Evolutionary conservation across 495 filamentous ascomycete genomes (phyloP), one percentile per base, ranked within the genome.

Genomic region (Darksidea phi): DNA sequence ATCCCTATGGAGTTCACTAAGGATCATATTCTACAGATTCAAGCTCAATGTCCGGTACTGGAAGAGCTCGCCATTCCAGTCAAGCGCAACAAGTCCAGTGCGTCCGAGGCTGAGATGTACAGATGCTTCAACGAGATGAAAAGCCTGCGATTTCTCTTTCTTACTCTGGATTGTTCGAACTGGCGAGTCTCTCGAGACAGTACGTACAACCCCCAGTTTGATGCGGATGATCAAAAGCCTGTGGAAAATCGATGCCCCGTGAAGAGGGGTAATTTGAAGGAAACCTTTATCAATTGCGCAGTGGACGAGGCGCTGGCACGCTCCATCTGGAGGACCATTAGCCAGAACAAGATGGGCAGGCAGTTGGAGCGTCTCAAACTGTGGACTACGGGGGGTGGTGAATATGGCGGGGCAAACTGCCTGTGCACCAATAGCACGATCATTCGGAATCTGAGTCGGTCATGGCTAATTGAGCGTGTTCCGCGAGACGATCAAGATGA

Each of bases 301-400:
- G 59, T 62, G 26, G 59, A 62, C 45, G 59, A 62, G 59, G 49
- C 42, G 41, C 59, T 62, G 51, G 59, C 59, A n/a, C 59, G 50
- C 24, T 49, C 50, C 32, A 62, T 62, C 41, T 62, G 59, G 59
- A n/a, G 55, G 42, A 56, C 36, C 28, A 62, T 62, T 43, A 34
- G 50, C 41, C 38, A 50, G 51, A 55, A 25, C 43, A 56, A 62
- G 52, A 54, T 20, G 11, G 59, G 59, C 41, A 34, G 32, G 41
- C 38, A 17, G 26, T 36, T 62, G 41, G 50, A 62, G 34, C 49
- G 47, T 48, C 50, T 62, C 24, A 62, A 62, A 47, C 37, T 62
- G 37, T 62, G 59, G 59, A 48, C 51, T 26, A 48, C 25, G 12
- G 51, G 51, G 24, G 59, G 59, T 41, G 43, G 36, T 17, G 13